Evolutionary conservation across 2,329 filamentous ascomycete genomes (phyloP).

Genomic region (Botrytis aclada): DNA sequence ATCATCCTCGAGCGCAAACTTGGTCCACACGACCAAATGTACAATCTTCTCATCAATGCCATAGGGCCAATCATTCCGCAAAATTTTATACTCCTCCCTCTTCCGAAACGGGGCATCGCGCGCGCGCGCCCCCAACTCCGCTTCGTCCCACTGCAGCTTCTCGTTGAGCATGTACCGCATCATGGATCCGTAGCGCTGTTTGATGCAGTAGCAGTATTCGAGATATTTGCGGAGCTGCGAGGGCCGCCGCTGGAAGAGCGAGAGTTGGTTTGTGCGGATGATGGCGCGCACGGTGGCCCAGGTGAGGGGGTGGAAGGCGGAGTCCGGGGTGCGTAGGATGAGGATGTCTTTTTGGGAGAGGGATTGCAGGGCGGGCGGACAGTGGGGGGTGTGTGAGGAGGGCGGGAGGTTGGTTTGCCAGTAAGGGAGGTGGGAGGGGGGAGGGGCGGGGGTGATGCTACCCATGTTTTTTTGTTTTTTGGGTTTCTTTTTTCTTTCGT

Average conservation of each 20-base stretch:
- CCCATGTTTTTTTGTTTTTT: constrained; percentile 26
- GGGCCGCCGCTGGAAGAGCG: constrained; percentile 72
- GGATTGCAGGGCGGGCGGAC: constrained; percentile 67
- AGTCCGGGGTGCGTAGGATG: constrained; percentile 70
- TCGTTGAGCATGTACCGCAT: constrained; percentile 71
- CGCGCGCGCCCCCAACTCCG: constrained; percentile 42
- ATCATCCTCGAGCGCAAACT: constrained; percentile 75
- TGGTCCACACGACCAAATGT: constrained; percentile 90
- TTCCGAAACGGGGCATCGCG: constrained; percentile 36
- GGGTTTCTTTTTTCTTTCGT: background rate
- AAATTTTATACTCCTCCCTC: constrained; percentile 61
- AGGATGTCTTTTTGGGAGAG: constrained; percentile 64
- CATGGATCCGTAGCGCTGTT: constrained; percentile 68
- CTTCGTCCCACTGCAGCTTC: constrained; percentile 63
- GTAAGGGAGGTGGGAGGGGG: constrained; percentile 49
- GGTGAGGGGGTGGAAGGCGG: constrained; percentile 47
- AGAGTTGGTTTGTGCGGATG: constrained; percentile 64
- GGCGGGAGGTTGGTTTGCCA: constrained; percentile 80
- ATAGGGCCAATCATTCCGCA: constrained; percentile 95
- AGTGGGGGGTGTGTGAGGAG: constrained; percentile 58
- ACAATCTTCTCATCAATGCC: constrained; percentile 74
- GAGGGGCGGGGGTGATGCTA: constrained; percentile 23
- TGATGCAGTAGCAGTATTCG: constrained; percentile 62
- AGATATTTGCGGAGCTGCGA: constrained; percentile 77
- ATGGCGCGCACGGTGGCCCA: constrained; percentile 39